Evolutionary conservation across 2,329 filamentous ascomycete genomes (phyloP).

Genomic region (Aspergillus cejpii): DNA sequence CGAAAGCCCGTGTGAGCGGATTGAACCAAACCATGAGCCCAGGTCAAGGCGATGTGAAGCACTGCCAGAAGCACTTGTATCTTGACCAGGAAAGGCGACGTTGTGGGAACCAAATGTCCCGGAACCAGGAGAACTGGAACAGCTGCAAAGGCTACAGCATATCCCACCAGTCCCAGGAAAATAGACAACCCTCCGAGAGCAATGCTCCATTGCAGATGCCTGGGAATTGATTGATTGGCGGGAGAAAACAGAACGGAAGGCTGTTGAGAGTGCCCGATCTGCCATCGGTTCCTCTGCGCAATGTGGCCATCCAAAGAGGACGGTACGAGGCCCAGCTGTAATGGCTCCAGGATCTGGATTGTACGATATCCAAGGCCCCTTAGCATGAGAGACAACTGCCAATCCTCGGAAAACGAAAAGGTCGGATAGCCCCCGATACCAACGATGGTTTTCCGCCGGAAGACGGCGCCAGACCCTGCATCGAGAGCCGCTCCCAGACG

Average conservation of each 20-base stretch:
- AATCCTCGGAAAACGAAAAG: constrained; percentile 33
- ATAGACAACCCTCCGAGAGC: constrained; percentile 18
- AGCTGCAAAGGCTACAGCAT: constrained; percentile 14
- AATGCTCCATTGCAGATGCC: constrained; percentile 17
- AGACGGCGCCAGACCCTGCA: constrained; percentile 32
- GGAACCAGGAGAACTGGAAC: constrained; percentile 18
- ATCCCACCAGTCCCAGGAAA: constrained; percentile 14
- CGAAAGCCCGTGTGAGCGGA: constrained; percentile 18
- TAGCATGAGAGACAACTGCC: constrained; percentile 30
- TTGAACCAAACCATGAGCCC: constrained; percentile 20
- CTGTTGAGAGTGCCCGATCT: constrained; percentile 30
- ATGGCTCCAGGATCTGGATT: constrained; percentile 26
- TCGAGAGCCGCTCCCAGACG: constrained; percentile 25
- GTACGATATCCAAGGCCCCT: constrained; percentile 25
- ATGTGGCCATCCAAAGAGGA: constrained; percentile 32
- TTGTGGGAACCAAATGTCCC: constrained; percentile 12
- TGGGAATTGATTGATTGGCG: constrained; percentile 4
- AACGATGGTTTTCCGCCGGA: constrained; percentile 27
- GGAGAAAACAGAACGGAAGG: constrained; percentile 13
- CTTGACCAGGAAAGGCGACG: constrained; percentile 5
- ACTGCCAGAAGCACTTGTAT: constrained; percentile 14
- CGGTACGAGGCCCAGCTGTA: constrained; percentile 33
- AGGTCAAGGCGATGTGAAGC: constrained; percentile 12
- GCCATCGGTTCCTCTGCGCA: constrained; percentile 34
- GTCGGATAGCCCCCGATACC: constrained; percentile 31